These are phyloP conservation scores for Clausena lansium DNA, from an alignment of 345 rosid species.

Conservation along the genomic window DNA sequence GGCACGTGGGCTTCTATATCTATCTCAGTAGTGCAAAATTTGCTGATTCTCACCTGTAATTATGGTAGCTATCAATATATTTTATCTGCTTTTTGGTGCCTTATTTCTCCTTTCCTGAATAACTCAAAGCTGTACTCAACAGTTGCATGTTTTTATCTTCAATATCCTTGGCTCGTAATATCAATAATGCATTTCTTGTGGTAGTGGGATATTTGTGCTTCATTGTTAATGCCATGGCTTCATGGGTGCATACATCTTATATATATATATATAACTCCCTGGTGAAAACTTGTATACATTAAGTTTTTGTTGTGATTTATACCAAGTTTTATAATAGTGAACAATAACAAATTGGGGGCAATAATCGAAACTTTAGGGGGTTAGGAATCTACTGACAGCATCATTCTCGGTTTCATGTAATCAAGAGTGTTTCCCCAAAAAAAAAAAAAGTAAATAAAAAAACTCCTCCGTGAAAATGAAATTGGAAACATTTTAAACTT, in stretches of 20 bases:
- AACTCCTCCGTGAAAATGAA: background rate
- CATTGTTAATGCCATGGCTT: background rate
- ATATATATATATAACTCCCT: no score
- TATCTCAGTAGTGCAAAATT: background rate
- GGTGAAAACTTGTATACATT: no score
- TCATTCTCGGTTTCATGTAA: background rate
- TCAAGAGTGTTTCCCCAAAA: no score
- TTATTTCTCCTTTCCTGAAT: no score
- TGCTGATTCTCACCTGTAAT: slow-evolving; percentile 20
- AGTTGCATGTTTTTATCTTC: background rate
- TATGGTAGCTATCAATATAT: slow-evolving; percentile 7
- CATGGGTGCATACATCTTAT: no score
- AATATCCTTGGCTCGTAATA: background rate
- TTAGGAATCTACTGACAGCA: background rate
- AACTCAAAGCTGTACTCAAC: background rate
- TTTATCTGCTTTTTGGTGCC: background rate
- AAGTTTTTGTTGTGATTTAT: no score
- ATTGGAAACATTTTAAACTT: background rate
- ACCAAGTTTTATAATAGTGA: no score
- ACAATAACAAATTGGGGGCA: no score
- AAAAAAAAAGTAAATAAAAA: no score
- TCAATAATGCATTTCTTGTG: background rate
- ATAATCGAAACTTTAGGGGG: no score
- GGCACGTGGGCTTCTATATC: background rate
- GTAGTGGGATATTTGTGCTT: slow-evolving; percentile 1